Conservation (phyloP, 192 early-diverging fungal genomes). For the Coemansia aciculifera region DNA sequence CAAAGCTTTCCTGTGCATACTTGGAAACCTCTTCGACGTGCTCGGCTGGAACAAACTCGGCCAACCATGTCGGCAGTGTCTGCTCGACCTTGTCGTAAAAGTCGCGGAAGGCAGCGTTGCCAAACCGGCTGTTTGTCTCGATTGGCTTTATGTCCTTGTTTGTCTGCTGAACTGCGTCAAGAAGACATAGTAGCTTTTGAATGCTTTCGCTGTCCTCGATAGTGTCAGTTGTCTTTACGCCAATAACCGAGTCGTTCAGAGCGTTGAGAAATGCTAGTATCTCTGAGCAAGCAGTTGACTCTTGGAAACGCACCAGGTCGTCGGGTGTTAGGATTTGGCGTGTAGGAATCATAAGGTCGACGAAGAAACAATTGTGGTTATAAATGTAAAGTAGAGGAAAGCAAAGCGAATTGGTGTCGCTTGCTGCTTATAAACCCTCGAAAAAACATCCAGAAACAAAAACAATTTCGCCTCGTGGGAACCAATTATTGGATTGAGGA, state of each 20-base stretch:
- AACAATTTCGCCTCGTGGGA: neutral
- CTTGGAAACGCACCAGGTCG: conserved; percentile 77
- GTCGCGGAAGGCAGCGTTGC: conserved; percentile 90
- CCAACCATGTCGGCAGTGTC: conserved; percentile 37
- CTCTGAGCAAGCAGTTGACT: conserved; percentile 63
- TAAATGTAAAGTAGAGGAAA: neutral
- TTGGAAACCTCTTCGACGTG: conserved; percentile 63
- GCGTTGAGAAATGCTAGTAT: conserved; percentile 68
- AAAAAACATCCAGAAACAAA: neutral
- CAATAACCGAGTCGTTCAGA: conserved; percentile 76
- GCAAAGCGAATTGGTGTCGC: neutral
- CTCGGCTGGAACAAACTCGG: conserved; percentile 38
- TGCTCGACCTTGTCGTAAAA: conserved; percentile 77
- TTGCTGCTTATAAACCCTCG: neutral
- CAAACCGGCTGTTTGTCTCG: conserved; percentile 81
- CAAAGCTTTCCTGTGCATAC: conserved; percentile 85
- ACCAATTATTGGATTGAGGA: neutral
- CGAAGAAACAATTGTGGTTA: neutral
- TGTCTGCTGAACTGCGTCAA: conserved; percentile 66
- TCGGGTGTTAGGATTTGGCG: conserved; percentile 79
- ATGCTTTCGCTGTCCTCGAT: conserved; percentile 57
- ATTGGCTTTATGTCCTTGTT: conserved; percentile 70
- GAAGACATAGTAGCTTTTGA: conserved; percentile 60
- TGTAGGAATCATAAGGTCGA: conserved; percentile 27
- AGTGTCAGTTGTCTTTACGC: conserved; percentile 59